A percentile compares a stretch with the other conserved stretches of the same genome.
These are phyloP conservation scores for Emmonsia crescens DNA, from an alignment of 2,329 filamentous ascomycete genomes.

Conservation along the genomic window DNA sequence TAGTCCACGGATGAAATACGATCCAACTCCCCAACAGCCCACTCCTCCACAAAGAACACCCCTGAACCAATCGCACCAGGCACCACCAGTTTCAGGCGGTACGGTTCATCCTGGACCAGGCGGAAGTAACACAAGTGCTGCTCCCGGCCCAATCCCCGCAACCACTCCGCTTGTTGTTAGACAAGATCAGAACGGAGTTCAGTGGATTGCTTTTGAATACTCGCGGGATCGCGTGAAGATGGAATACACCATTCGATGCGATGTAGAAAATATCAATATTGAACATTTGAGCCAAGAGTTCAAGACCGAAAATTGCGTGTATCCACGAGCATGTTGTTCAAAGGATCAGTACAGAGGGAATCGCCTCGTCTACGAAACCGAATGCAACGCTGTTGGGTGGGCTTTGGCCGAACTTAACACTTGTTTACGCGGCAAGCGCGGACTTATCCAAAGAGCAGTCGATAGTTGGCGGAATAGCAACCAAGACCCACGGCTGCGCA, in stretches of 20 bases:
- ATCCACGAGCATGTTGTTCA: constrained; percentile 83
- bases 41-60: constrained; percentile 26
- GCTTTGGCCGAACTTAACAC: constrained; percentile 88
- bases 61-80: constrained; percentile 31
- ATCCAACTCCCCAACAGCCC: constrained; percentile 31
- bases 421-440: constrained; percentile 81
- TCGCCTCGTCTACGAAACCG: constrained; percentile 88
- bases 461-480: constrained; percentile 99
- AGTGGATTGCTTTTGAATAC: constrained; percentile 99
- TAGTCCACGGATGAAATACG: constrained; percentile 45
- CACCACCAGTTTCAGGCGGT: constrained; percentile 34
- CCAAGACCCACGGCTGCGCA: constrained; percentile 82
- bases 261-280: constrained; percentile 91
- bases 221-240: constrained; percentile 96
- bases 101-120: constrained; percentile 25
- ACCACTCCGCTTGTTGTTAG: constrained; percentile 89
- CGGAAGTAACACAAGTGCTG: constrained; percentile 71
- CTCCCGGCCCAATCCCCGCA: constrained; percentile 89
- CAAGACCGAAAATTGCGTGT: constrained; percentile 97
- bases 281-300: constrained; percentile 77
- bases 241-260: constrained; percentile 97
- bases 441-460: constrained; percentile 90
- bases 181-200: constrained; percentile 91
- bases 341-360: constrained; percentile 97
- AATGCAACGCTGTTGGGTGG: constrained; percentile 99